phyloP scores from a whole-genome alignment of 163 green algal species.

The Scenedesmus sp. region DNA sequence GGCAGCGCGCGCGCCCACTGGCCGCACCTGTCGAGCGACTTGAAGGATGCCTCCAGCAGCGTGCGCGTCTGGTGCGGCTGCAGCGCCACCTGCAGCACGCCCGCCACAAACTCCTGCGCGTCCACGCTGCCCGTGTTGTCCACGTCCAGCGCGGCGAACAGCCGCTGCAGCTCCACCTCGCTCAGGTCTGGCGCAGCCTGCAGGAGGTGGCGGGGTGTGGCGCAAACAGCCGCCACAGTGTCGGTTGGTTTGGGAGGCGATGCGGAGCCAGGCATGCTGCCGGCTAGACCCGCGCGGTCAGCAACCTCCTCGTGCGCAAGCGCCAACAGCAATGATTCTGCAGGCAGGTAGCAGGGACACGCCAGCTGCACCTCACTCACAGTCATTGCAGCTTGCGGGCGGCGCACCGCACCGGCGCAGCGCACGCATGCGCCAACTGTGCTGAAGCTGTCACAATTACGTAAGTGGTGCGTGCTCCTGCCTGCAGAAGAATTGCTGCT shows the following conservation, averaged over 20 bases:
- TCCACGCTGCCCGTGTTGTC: slow-evolving; percentile 71
- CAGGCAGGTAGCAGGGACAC: neutral
- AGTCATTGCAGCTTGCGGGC: slow-evolving; percentile 54
- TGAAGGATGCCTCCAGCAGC: slow-evolving; percentile 48
- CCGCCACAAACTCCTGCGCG: slow-evolving; percentile 69
- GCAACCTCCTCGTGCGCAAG: too few relatives aligned
- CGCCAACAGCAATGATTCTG: too few relatives aligned
- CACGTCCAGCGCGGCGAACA: slow-evolving; percentile 73
- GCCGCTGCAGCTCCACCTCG: slow-evolving; percentile 61
- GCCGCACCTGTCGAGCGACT: slow-evolving; percentile 35
- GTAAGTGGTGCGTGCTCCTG: too few relatives aligned
- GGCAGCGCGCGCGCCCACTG: neutral
- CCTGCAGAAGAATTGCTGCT: neutral
- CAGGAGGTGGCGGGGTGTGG: too few relatives aligned
- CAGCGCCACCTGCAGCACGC: slow-evolving; percentile 59
- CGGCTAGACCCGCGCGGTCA: slow-evolving; percentile 59
- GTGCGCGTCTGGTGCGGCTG: neutral
- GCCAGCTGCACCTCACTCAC: slow-evolving; percentile 58
- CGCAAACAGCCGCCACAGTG: neutral
- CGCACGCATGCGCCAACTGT: too few relatives aligned
- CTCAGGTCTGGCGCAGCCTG: slow-evolving; percentile 67
- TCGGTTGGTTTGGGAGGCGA: neutral
- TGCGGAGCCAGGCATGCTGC: too few relatives aligned
- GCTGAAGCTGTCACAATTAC: too few relatives aligned
- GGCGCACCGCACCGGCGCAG: too few relatives aligned